Evolutionary conservation across 345 rosid species (phyloP).

Genomic region (Lepidium africanum): DNA sequence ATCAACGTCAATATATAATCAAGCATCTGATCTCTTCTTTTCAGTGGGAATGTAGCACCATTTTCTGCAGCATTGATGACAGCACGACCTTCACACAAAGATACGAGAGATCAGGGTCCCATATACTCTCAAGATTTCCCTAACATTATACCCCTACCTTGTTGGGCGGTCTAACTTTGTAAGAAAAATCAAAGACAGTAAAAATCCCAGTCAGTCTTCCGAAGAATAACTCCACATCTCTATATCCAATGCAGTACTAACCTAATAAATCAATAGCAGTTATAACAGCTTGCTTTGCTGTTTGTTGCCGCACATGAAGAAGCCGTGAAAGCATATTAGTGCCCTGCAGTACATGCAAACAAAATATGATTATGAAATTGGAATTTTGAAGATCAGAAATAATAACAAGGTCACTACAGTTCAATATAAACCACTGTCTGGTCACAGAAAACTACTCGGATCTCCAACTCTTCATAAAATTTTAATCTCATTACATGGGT

Average conservation of each 20-base stretch:
- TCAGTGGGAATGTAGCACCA: conserved; percentile 83
- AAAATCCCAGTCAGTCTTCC: neutral
- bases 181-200: neutral
- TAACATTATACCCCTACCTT: neutral
- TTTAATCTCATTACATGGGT: neutral
- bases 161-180: neutral
- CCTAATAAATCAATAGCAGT: conserved; percentile 96
- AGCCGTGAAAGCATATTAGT: conserved; percentile 97
- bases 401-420: conserved; percentile 1
- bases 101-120: conserved; percentile 14
- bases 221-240: neutral
- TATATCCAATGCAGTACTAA: conserved; percentile 22
- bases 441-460: neutral
- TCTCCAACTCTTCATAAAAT: neutral
- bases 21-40: conserved; percentile 78
- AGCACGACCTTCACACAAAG: conserved; percentile 64
- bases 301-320: conserved; percentile 86
- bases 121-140: conserved; percentile 4
- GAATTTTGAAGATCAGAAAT: neutral
- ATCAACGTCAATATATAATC: conserved; percentile 89
- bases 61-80: conserved; percentile 89
- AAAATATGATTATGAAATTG: neutral
- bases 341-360: conserved; percentile 52
- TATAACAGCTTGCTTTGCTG: conserved; percentile 96
- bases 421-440: neutral